Base-by-base conservation (phyloP, 78 protist genomes). In the Tieghemostelium lacteum region DNA sequence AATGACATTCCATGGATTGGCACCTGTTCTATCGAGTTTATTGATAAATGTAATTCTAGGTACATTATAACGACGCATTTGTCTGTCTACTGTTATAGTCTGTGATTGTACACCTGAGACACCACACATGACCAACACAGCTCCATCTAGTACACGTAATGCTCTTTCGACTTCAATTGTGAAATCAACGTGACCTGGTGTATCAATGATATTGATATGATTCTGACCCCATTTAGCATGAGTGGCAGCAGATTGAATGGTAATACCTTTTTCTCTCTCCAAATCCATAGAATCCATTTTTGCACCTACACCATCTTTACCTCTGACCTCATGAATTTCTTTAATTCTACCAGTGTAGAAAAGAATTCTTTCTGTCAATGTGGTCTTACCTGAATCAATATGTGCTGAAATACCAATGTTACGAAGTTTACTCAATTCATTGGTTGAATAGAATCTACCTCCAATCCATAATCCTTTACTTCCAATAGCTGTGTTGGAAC, bases 171-270 rank as follows among this genome's bases (percentile, higher is more conserved):
- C 94, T 67, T 98, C 99, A n/a, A 98, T 94, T 34, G 99, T 97
- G 91, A 98, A 98, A 93, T 98, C 99, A 39, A 98, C 98, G 97
- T 98, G 99, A 42, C 98, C 98, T 36, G 99, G 99, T 7, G 99
- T 98, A 93, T 98, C 99, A 88, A 98, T 98, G 63, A 98, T 94
- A 93, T 98, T 98, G 91, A 97, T 78, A 31, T 85, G 88, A 33
- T 39, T 2, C 36, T 94, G 98, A 31, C 77, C 62, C 99, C 99
- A 98, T n/a, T 5, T 12, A 42, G 83, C 45, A 88, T 95, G 80
- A 34, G 99, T 97, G n/a, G 99, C 99, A 0, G 99, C 99, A 0
- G 98, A 87, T 55, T 95, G 94, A 85, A 98, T 98, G 61, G 99
- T 98, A 87, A 98, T 98, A 65, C 99, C 99, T 67, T 96, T 95